phyloP scores from a whole-genome alignment of 345 rosid species.

The Eucalyptus curtisii region DNA sequence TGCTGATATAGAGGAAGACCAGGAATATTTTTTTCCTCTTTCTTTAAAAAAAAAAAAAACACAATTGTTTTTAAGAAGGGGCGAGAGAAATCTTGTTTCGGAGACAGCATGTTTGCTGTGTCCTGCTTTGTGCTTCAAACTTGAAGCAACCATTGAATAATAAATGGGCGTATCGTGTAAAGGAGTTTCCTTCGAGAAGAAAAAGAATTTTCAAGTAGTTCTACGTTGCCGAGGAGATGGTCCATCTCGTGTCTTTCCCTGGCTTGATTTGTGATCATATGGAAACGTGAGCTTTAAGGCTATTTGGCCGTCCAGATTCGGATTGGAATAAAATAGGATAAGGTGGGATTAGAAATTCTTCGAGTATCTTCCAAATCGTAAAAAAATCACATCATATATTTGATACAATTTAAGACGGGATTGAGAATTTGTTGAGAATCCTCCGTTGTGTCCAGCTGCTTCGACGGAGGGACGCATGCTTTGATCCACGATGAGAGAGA shows the following conservation, averaged over 20 bases:
- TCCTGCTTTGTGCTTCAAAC: background rate
- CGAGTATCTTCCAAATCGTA: fast-evolving
- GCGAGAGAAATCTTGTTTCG: background rate
- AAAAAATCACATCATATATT: background rate
- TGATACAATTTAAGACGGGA: background rate
- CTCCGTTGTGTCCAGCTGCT: background rate
- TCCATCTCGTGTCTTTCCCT: background rate
- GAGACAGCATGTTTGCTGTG: background rate
- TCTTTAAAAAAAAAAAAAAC: background rate
- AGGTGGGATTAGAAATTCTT: background rate
- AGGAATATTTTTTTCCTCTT: background rate
- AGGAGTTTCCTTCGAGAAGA: background rate
- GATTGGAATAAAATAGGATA: background rate
- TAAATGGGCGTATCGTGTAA: background rate
- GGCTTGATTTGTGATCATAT: background rate
- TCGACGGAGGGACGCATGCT: background rate
- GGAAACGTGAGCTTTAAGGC: background rate
- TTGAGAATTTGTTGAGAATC: background rate
- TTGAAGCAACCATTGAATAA: background rate
- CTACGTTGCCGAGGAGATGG: background rate
- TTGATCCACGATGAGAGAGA: background rate
- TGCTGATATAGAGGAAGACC: background rate
- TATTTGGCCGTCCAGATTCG: background rate
- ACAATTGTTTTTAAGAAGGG: background rate
- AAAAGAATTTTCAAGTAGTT: background rate